These are phyloP conservation scores for Chlorella sp. DNA, from an alignment of 139 green algal genomes.

Conservation along the genomic window DNA sequence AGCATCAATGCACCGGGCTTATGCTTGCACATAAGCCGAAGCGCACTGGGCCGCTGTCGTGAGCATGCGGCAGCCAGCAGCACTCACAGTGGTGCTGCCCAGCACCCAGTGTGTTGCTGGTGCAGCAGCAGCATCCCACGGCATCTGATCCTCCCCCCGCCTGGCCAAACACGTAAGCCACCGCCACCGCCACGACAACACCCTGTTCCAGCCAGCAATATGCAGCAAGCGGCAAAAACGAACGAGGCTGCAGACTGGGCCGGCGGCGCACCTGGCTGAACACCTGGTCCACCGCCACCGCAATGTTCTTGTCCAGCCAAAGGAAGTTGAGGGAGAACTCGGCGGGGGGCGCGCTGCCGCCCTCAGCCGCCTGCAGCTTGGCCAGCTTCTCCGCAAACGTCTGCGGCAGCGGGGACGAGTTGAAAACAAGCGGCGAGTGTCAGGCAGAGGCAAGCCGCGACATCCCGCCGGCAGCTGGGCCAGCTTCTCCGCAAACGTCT, in stretches of 20 bases:
- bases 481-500: conserved; percentile 31
- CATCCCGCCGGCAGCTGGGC: conserved; percentile 33
- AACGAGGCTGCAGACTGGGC: not conserved
- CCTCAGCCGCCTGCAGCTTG: conserved; percentile 28
- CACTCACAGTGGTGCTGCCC: no score
- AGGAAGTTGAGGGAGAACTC: conserved; percentile 84
- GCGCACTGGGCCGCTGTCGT: not conserved
- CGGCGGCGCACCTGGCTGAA: conserved; percentile 35
- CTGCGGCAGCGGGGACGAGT: not conserved
- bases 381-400: conserved; percentile 31
- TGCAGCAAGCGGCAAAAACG: no score
- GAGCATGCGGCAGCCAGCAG: no score
- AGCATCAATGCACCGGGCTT: no score
- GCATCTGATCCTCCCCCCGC: no score
- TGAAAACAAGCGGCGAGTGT: not conserved
- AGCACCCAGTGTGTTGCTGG: no score
- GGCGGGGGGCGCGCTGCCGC: not conserved
- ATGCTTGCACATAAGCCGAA: no score
- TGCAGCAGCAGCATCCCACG: no score
- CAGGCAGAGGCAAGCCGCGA: not conserved
- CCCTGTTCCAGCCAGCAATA: no score
- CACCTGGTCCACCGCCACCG: conserved; percentile 87
- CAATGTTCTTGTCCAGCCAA: conserved; percentile 91
- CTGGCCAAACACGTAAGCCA: no score
- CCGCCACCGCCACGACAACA: no score